These are phyloP conservation scores for Dioszegia hungarica DNA, from an alignment of 768 basidiomycete genomes.

Conservation along the genomic window DNA sequence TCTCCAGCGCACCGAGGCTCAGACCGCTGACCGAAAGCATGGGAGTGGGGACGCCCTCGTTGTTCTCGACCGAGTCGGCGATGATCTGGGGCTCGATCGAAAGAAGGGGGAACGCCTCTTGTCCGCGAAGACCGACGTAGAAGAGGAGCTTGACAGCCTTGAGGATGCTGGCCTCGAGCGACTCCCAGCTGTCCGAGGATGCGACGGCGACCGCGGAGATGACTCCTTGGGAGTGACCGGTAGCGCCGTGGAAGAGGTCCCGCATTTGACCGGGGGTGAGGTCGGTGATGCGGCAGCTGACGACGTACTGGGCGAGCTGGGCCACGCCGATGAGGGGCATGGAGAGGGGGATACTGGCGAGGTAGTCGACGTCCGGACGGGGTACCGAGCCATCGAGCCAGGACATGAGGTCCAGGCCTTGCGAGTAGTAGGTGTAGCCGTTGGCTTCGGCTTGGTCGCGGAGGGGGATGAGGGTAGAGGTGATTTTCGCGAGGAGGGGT, in stretches of 20 bases:
- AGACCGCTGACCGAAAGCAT: conserved; percentile 91
- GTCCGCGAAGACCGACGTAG: conserved; percentile 86
- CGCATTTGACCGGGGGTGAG: conserved; percentile 77
- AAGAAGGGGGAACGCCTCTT: conserved; percentile 88
- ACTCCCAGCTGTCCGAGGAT: conserved; percentile 68
- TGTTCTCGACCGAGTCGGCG: conserved; percentile 80
- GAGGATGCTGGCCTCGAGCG: conserved; percentile 67
- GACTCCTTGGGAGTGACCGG: conserved; percentile 96
- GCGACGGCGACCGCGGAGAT: conserved; percentile 88
- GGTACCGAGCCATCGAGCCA: conserved; percentile 72
- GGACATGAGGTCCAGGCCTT: conserved; percentile 72
- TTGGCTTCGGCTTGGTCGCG: conserved; percentile 56
- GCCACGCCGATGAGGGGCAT: conserved; percentile 94
- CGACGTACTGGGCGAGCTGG: conserved; percentile 87
- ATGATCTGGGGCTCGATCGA: conserved; percentile 83
- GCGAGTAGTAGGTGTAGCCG: conserved; percentile 61
- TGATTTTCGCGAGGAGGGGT: conserved; percentile 63
- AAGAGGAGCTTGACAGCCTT: conserved; percentile 91
- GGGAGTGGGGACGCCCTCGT: conserved; percentile 86
- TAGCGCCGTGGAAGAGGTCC: conserved; percentile 70
- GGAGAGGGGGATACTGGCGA: conserved; percentile 88
- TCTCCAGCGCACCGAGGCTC: conserved; percentile 63
- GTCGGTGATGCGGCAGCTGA: conserved; percentile 68
- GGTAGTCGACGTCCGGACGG: conserved; percentile 75
- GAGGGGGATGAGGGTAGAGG: conserved; percentile 63